phyloP scores from a whole-genome alignment of 2,329 filamentous ascomycete genomes.

The Didymella segeticola region DNA sequence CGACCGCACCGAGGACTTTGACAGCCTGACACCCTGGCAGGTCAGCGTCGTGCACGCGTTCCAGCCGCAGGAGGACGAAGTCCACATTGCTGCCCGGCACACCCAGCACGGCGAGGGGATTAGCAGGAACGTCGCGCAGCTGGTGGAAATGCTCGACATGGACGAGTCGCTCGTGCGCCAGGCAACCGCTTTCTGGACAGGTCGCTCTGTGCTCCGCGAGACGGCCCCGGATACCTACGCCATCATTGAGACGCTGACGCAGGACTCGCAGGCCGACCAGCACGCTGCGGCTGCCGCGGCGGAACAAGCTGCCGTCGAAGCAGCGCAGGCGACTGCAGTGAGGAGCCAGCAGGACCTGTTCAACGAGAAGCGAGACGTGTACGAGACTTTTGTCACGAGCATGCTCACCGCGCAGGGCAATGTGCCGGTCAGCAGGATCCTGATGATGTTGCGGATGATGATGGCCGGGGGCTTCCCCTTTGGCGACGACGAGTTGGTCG shows the following conservation, averaged over 20 bases:
- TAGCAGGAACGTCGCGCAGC: slow-evolving; percentile 51
- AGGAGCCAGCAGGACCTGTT: slow-evolving; percentile 64
- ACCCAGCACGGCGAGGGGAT: slow-evolving; percentile 35
- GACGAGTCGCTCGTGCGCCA: slow-evolving; percentile 73
- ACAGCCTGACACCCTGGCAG: slow-evolving; percentile 84
- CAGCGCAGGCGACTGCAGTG: slow-evolving; percentile 56
- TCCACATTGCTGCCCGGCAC: slow-evolving; percentile 25
- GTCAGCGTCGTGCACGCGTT: slow-evolving; percentile 89
- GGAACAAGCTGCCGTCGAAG: slow-evolving; percentile 46
- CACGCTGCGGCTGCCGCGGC: slow-evolving; percentile 48
- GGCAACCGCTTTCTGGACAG: slow-evolving; percentile 75
- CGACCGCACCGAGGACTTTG: slow-evolving; percentile 76
- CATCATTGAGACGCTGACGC: slow-evolving; percentile 67
- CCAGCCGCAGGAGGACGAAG: slow-evolving; percentile 56
- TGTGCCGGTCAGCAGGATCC: slow-evolving; percentile 81
- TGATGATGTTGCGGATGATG: slow-evolving; percentile 95
- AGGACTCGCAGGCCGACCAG: slow-evolving; percentile 27
- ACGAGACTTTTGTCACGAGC: slow-evolving; percentile 90
- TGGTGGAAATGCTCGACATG: slow-evolving; percentile 68
- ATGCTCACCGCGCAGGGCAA: slow-evolving; percentile 94
- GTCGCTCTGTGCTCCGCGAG: slow-evolving; percentile 68
- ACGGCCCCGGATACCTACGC: slow-evolving; percentile 60
- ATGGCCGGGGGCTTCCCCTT: slow-evolving; percentile 88
- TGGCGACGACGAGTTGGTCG: slow-evolving; percentile 85
- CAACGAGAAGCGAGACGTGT: slow-evolving; percentile 73